Conservation (phyloP, 495 filamentous ascomycete genomes). For the Viridothelium virens region DNA sequence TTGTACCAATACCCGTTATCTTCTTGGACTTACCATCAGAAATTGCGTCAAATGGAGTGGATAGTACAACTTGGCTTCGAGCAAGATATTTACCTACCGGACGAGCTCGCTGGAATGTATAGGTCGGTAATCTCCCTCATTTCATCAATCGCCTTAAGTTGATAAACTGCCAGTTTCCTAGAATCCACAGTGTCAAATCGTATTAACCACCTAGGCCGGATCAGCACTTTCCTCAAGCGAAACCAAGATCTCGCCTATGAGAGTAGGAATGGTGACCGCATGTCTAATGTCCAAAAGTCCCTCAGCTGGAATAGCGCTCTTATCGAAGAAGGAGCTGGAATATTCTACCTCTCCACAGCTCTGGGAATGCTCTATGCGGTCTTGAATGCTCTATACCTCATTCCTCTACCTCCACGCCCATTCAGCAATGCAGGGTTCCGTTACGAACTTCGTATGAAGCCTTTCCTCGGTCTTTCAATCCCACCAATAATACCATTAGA, state of each 20-base stretch:
- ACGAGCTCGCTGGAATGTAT: constrained; percentile 86
- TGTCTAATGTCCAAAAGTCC: constrained; percentile 7
- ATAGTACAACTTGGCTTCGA: constrained; percentile 95
- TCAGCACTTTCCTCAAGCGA: constrained; percentile 51
- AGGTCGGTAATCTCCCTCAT: constrained; percentile 48
- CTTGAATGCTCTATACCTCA: constrained; percentile 51
- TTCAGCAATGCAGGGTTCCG: constrained; percentile 64
- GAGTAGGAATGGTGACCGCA: constrained; percentile 19
- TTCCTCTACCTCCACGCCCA: constrained; percentile 53
- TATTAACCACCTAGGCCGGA: constrained; percentile 60
- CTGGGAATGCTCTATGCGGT: constrained; percentile 54
- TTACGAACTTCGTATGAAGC: constrained; percentile 87
- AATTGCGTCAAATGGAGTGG: constrained; percentile 76
- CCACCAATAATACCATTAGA: constrained; percentile 64
- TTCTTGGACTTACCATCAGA: constrained; percentile 84
- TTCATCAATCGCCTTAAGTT: background rate
- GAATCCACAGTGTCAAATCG: constrained; percentile 22
- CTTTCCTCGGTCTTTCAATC: constrained; percentile 61
- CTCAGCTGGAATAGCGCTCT: constrained; percentile 8
- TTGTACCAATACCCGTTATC: constrained; percentile 66
- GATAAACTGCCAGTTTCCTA: background rate
- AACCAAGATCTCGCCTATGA: constrained; percentile 18
- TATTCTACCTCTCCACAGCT: constrained; percentile 23
- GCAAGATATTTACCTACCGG: constrained; percentile 75
- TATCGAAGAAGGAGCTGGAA: constrained; percentile 29